Percentiles rank a stretch among this genome's conserved stretches.
These are phyloP conservation scores for Kluyveromyces aestuarii DNA, from an alignment of 805 yeast genomes.

Conservation along the genomic window DNA sequence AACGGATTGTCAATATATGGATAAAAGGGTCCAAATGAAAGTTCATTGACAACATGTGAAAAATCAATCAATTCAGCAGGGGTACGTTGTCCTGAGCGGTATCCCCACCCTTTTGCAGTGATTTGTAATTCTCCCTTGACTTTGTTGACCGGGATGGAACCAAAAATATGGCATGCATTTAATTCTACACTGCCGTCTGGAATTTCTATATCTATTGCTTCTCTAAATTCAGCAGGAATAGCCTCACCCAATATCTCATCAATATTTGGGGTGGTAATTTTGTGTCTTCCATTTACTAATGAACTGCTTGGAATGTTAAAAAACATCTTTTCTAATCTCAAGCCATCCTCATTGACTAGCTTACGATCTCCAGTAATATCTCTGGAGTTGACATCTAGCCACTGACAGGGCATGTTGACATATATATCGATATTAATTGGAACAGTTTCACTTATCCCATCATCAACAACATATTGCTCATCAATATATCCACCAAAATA, in stretches of 20 bases:
- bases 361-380: slow-evolving; percentile 74
- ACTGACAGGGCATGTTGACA: slow-evolving; percentile 78
- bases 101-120: slow-evolving; percentile 67
- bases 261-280: slow-evolving; percentile 49
- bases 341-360: slow-evolving; percentile 58
- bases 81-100: slow-evolving; percentile 35
- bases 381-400: slow-evolving; percentile 61
- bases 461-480: slow-evolving; percentile 70
- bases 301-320: slow-evolving; percentile 47
- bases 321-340: slow-evolving; percentile 58
- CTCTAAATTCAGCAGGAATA: slow-evolving; percentile 54
- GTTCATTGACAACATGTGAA: slow-evolving; percentile 76
- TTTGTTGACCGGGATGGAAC: slow-evolving; percentile 73
- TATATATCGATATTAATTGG: slow-evolving; percentile 70
- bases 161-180: slow-evolving; percentile 78
- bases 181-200: slow-evolving; percentile 45
- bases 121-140: slow-evolving; percentile 82
- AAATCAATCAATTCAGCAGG: slow-evolving; percentile 54
- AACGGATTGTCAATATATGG: slow-evolving; percentile 85
- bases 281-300: slow-evolving; percentile 36
- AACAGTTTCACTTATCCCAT: slow-evolving; percentile 45
- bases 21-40: slow-evolving; percentile 84
- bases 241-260: slow-evolving; percentile 61
- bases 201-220: slow-evolving; percentile 29
- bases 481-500: slow-evolving; percentile 75